Base-by-base conservation (phyloP, 257 asterid genomes). In the Jaltomata sinuosa region DNA sequence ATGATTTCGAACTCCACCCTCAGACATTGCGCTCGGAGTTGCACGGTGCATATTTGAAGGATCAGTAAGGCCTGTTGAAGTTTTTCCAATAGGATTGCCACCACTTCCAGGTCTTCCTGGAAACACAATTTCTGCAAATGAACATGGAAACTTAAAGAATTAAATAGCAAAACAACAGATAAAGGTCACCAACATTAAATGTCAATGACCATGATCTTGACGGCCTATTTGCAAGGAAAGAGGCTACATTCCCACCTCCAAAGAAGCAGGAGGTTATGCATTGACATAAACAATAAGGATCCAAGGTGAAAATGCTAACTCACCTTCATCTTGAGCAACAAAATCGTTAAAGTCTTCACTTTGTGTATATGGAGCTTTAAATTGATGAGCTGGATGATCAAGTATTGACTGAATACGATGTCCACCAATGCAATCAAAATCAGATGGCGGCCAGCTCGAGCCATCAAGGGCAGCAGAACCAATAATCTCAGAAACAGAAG, bases 91-190 rank as follows among this genome's bases (percentile, higher is more conserved):
- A 86, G 91, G 87, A 89, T 85, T 88, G 81, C 97, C 91, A 64
- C 94, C 84, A 85, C 94, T 93, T 87, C 91, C 95, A 84, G 97
- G 95, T 87, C 98, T 94, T 82, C 97, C 97, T 68, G 97, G 95
- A 87, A 96, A 94, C 84, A 93, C 90, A 16, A 90, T 92, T 87
- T 93, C 98, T 96, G 97, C 87, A 84, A 57, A 31, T 67, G 54
- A 4, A 77, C 52, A 67, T 19, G 18, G 59, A 45, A 36, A 84
- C 79, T 38, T 76, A 16, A 61, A 32, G 16, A 47, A 82, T 42
- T 29, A 53, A 69, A 86, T 78, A 87, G 25, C 25, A 72, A 22
- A 25, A 54, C 31, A 69, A 52, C 84, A 83, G 40, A 84, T 57
- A 25, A 76, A 76, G 22, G 59, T 29, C 42, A 7, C 36, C 25